These are phyloP conservation scores for Trametes villosa DNA, from an alignment of 768 basidiomycete species.

Conservation along the genomic window DNA sequence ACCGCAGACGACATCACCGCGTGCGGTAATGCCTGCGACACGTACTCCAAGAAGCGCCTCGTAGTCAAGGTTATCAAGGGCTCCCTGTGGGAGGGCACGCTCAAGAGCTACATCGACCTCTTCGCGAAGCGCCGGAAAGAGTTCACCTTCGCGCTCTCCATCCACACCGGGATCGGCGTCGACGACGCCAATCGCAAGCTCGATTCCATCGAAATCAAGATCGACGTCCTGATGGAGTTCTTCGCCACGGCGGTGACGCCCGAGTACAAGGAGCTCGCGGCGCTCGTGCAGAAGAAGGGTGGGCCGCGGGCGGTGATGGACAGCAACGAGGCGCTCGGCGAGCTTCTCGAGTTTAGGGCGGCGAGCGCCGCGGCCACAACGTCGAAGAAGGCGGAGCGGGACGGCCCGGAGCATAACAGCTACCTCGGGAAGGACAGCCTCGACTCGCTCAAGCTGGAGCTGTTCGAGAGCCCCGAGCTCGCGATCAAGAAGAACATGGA, in stretches of 20 bases:
- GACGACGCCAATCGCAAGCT: constrained; percentile 30
- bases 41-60: constrained; percentile 38
- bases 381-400: constrained; percentile 15
- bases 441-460: constrained; percentile 28
- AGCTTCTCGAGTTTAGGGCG: constrained; percentile 25
- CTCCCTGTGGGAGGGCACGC: constrained; percentile 34
- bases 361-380: constrained; percentile 9
- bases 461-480: constrained; percentile 32
- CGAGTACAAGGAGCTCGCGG: constrained; percentile 42
- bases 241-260: constrained; percentile 46
- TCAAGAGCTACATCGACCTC: constrained; percentile 29
- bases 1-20: constrained; percentile 38
- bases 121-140: constrained; percentile 34
- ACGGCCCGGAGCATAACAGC: neutral
- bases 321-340: constrained; percentile 38
- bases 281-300: constrained; percentile 46
- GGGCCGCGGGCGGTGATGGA: constrained; percentile 41
- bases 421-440: constrained; percentile 13
- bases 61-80: constrained; percentile 38
- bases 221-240: constrained; percentile 41
- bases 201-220: constrained; percentile 19
- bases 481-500: constrained; percentile 44
- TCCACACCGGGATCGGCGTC: constrained; percentile 34
- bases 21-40: constrained; percentile 40
- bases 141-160: constrained; percentile 35